phyloP scores from a whole-genome alignment of 495 filamentous ascomycete genomes.

The Hypoxylon perforatum region DNA sequence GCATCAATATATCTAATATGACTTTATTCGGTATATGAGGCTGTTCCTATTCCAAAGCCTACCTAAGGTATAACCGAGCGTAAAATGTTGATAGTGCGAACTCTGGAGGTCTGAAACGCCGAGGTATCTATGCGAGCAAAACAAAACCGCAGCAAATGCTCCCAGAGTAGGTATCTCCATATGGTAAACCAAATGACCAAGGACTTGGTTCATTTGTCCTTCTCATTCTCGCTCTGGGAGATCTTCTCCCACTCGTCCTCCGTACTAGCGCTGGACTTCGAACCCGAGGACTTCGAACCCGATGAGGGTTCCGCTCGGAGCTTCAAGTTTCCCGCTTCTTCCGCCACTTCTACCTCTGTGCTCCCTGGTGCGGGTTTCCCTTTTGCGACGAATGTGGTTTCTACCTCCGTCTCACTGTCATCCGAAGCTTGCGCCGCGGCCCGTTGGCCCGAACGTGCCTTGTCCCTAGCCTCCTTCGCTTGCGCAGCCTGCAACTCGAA shows the following conservation, averaged over 20 bases:
- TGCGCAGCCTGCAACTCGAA: conserved; percentile 76
- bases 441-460: conserved; percentile 56
- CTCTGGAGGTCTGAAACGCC: conserved; percentile 20
- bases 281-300: conserved; percentile 50
- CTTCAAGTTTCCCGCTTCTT: conserved; percentile 54
- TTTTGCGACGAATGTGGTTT: conserved; percentile 48
- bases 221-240: conserved; percentile 67
- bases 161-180: conserved; percentile 1
- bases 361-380: conserved; percentile 43
- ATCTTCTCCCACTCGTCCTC: conserved; percentile 71
- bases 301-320: conserved; percentile 46
- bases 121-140: conserved; percentile 32
- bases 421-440: conserved; percentile 44
- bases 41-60: conserved; percentile 5
- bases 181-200: background rate
- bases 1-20: conserved; percentile 3
- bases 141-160: conserved; percentile 37
- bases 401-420: conserved; percentile 64
- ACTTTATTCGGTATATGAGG: conserved; percentile 7
- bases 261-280: conserved; percentile 61
- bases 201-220: conserved; percentile 51
- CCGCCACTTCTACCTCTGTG: conserved; percentile 52
- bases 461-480: conserved; percentile 69
- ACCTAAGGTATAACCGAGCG: conserved; percentile 7
- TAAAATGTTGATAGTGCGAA: conserved; percentile 17